Percentiles rank a stretch among this genome's conserved stretches.
Evolutionary conservation across 1,284 basidiomycete genomes (phyloP).

Genomic region (Malassezia furfur): DNA sequence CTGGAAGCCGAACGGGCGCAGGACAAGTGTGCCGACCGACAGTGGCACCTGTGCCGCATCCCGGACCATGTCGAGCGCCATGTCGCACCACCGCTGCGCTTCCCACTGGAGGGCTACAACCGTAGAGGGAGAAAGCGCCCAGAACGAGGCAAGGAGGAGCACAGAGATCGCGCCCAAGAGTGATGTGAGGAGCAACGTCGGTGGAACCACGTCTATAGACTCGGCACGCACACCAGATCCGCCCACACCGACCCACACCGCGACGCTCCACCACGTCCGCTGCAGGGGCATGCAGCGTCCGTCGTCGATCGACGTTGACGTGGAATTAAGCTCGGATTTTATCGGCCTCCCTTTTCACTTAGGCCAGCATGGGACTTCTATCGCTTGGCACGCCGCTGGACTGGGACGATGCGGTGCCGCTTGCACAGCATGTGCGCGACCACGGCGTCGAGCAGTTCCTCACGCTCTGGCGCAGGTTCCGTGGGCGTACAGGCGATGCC

Average conservation of each 20-base stretch:
- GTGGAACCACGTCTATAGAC: background rate
- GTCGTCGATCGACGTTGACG: background rate
- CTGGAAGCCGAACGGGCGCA: background rate
- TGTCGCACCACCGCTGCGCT: background rate
- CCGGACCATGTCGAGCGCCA: background rate
- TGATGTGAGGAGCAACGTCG: background rate
- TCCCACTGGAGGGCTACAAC: background rate
- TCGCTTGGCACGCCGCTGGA: slow-evolving; percentile 84
- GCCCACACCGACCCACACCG: background rate
- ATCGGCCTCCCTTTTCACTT: background rate
- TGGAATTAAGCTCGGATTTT: background rate
- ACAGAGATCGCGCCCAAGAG: background rate
- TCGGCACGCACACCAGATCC: background rate
- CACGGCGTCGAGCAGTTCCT: slow-evolving; percentile 95
- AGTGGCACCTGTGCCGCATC: background rate
- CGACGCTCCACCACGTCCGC: background rate
- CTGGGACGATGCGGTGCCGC: slow-evolving; percentile 74
- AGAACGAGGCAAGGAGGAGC: background rate
- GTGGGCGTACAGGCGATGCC: slow-evolving; percentile 81
- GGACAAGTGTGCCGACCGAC: background rate
- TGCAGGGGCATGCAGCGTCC: slow-evolving; percentile 3
- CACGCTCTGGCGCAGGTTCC: slow-evolving; percentile 79
- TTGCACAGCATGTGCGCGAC: slow-evolving; percentile 74
- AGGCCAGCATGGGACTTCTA: slow-evolving; percentile 70
- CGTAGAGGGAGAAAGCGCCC: background rate